Evolutionary conservation across 305 asterid species (phyloP).

Genomic region (Striga hermonthica): DNA sequence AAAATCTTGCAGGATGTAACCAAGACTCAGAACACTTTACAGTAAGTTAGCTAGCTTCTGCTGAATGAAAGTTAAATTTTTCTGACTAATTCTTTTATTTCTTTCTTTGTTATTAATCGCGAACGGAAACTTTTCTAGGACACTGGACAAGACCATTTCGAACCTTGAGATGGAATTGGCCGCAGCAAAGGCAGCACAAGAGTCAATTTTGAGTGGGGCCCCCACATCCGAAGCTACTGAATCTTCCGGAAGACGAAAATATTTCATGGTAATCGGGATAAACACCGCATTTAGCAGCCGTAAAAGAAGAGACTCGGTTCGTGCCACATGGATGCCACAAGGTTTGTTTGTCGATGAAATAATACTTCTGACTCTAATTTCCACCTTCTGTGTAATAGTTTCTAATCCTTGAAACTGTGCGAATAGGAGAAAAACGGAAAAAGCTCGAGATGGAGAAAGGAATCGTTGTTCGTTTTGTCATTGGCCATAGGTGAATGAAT

Average conservation of each 20-base stretch:
- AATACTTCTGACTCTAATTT: background rate
- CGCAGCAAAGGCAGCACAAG: slow-evolving; percentile 78
- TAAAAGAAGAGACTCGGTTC: slow-evolving; percentile 83
- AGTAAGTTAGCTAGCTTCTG: slow-evolving; percentile 42
- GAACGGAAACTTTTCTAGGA: slow-evolving; percentile 35
- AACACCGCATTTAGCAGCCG: slow-evolving; percentile 94
- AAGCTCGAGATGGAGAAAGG: slow-evolving; percentile 84
- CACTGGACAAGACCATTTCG: slow-evolving; percentile 74
- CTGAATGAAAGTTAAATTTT: background rate
- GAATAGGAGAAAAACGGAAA: slow-evolving; percentile 62
- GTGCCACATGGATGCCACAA: slow-evolving; percentile 95
- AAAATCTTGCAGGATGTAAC: slow-evolving; percentile 53
- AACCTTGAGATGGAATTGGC: slow-evolving; percentile 79
- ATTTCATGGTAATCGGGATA: slow-evolving; percentile 73
- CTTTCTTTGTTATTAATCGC: slow-evolving; percentile 4
- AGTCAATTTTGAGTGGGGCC: slow-evolving; percentile 62
- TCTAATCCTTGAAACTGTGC: slow-evolving; percentile 19
- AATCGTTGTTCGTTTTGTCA: slow-evolving; percentile 78
- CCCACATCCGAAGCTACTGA: slow-evolving; percentile 54
- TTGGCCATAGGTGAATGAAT: slow-evolving; percentile 74
- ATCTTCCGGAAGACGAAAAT: slow-evolving; percentile 46
- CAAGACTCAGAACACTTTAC: slow-evolving; percentile 48
- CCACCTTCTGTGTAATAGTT: slow-evolving; percentile 16
- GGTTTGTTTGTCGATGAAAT: slow-evolving; percentile 38
- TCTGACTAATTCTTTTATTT: slow-evolving; percentile 1